Base-by-base conservation (phyloP, 768 basidiomycete species). In the Serpula lacrymans region DNA sequence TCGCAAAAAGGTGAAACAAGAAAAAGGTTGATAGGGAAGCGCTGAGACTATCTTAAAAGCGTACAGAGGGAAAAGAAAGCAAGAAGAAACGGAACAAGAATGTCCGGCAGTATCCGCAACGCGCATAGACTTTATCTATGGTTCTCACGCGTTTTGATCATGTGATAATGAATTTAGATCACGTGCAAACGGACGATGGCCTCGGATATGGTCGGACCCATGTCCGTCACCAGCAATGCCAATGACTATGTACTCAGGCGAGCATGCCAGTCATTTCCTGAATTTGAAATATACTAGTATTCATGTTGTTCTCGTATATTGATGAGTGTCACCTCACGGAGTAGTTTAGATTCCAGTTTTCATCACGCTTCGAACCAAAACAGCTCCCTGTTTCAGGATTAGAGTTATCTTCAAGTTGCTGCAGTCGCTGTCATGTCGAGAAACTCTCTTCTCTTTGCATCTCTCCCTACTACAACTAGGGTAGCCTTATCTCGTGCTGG, bases 401-500 rank as follows among this genome's bases (percentile, higher is more conserved):
- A 41, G 30, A 49, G 51, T 34, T 51, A 53, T 27, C 38, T 48
- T 32, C 36, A 36, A 6, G 47, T n/a, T n/a, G n/a, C n/a, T n/a
- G 21, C 21, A 29, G 9, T 42, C 48, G 17, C 31, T 29, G 31
- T 21, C 28, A 72, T 74, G 69, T 65, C 69, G 22, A 63, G 56
- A 14, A 71, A 72, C 32, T 67, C 72, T 3, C 55, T 69, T 70
- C 37, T 76, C 72, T 33, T 59, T 74, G 39, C 62, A 60, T 43
- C 55, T 7, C 65, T 82, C 11, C 68, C 78, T 3, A 57, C 63
- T 7, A 62, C 72, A 17, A 67, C 69, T 2, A 65, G 78, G 23
- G 60, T 65, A 12, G 69, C 69, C 3, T 62, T 84, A 24, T 64
- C 64, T 32, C 65, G 62, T 27, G 70, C 73, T 27, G 82, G 82